phyloP scores from a whole-genome alignment of 768 basidiomycete species.

The Daedalea quercina region DNA sequence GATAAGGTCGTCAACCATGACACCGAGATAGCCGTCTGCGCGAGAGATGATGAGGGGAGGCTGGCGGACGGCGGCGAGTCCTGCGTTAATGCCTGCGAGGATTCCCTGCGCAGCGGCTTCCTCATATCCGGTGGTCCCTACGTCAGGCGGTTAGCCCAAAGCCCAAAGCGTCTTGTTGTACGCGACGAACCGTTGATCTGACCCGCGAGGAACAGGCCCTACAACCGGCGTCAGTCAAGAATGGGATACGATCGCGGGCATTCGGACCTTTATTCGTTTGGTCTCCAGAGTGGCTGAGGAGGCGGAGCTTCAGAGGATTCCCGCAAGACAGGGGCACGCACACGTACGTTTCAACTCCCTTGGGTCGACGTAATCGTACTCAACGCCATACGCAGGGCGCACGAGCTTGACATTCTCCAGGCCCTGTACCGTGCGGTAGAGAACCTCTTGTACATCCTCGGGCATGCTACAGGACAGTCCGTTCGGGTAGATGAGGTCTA shows the following conservation, averaged over 20 bases:
- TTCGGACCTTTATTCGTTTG: conserved; percentile 61
- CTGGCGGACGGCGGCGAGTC: conserved; percentile 50
- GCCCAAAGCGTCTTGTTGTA: not conserved
- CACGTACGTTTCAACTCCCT: conserved; percentile 69
- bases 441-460: conserved; percentile 73
- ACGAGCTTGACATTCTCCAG: conserved; percentile 82
- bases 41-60: conserved; percentile 62
- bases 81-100: conserved; percentile 88
- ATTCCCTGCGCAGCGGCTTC: conserved; percentile 89
- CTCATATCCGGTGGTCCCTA: conserved; percentile 89
- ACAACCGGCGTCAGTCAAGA: not conserved
- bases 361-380: conserved; percentile 89
- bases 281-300: conserved; percentile 73
- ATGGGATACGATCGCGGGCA: not conserved
- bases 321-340: conserved; percentile 13
- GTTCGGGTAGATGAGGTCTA: conserved; percentile 86
- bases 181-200: conserved; percentile 68
- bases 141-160: not conserved
- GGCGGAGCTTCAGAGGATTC: no score
- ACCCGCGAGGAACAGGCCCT: conserved; percentile 84
- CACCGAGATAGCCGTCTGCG: conserved; percentile 84
- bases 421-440: conserved; percentile 82
- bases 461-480: conserved; percentile 86
- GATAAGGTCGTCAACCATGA: conserved; percentile 89
- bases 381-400: conserved; percentile 85